These are phyloP conservation scores for Schwanniomyces pseudopolymorphus DNA, from an alignment of 805 yeast species.

Conservation along the genomic window DNA sequence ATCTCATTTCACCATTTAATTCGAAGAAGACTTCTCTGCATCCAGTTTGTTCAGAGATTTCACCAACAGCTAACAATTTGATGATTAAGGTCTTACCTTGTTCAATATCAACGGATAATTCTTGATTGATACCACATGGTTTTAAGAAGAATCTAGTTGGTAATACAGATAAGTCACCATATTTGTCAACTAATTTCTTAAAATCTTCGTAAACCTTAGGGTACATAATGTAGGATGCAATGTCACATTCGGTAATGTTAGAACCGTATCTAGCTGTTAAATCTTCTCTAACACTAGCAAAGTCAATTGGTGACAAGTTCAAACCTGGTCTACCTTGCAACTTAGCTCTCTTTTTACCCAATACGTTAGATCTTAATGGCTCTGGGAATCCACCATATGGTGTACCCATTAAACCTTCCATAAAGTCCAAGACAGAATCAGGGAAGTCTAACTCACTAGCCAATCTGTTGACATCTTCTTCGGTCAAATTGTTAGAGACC, in stretches of 20 bases:
- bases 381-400: conserved; percentile 99
- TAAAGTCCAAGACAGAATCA: conserved; percentile 95
- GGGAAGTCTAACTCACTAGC: conserved; percentile 97
- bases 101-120: conserved; percentile 84
- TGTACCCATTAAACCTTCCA: conserved; percentile 98
- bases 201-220: conserved; percentile 95
- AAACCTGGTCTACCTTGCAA: conserved; percentile 90
- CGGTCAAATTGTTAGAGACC: conserved; percentile 89
- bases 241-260: conserved; percentile 73
- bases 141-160: conserved; percentile 91
- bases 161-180: conserved; percentile 89
- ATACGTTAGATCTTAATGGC: conserved; percentile 89
- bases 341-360: conserved; percentile 90
- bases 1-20: conserved; percentile 97
- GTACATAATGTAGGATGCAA: conserved; percentile 96
- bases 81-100: conserved; percentile 92
- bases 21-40: conserved; percentile 95
- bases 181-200: conserved; percentile 69
- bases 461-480: conserved; percentile 82
- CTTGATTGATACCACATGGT: conserved; percentile 85
- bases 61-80: conserved; percentile 91
- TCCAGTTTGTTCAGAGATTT: conserved; percentile 80
- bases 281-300: conserved; percentile 69
- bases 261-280: conserved; percentile 75
- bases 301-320: conserved; percentile 80